Base-by-base conservation (phyloP, 306 rosid genomes). In the Abrus precatorius region DNA sequence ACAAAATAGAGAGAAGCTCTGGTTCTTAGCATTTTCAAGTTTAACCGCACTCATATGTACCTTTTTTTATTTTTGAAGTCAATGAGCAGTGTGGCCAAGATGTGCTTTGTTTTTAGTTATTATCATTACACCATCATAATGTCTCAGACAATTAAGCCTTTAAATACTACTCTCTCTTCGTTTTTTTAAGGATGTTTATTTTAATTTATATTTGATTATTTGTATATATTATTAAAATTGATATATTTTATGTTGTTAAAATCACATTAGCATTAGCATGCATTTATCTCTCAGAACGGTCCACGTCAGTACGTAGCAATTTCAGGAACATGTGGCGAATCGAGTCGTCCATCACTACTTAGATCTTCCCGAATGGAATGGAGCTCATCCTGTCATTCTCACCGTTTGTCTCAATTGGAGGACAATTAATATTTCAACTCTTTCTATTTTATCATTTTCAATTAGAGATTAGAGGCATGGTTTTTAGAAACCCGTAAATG, bases 71-170 rank as follows among this genome's bases (percentile, higher is more conserved):
- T 56, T 13, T 77, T 20, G 55, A 82, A 82, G 84, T 80, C 85
- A 86, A 77, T 56, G 11, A 72, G 84, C 92, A 79, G 88, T 47
- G 12, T 65, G 13, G 54, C 79, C 90, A 56, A 87, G 48, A 86
- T 72, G 44, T 49, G 53, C 78, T 83, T 78, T 74, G 55, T 54
- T 87, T 85, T 75, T 53, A 29, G 56, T 66, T 55, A 49, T 74
- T 78, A 78, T 82, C 68, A 85, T 85, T 89, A 76, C 50, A 75
- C 82, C 6, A 89, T 85, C 84, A 87, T 85, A 40, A 50, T 69
- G 85, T 78, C 63, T 56, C 4, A 36, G 3, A 36, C 40, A 4
- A 36, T 4, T 4, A 36, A 2, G 40, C 40, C 40, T 20, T 20
- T 20, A 20, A 20, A 20, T 20, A 20, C 20, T 20, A 20, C 20